Base-by-base conservation (phyloP, 2,329 filamentous ascomycete species). In the Fusarium sp. region DNA sequence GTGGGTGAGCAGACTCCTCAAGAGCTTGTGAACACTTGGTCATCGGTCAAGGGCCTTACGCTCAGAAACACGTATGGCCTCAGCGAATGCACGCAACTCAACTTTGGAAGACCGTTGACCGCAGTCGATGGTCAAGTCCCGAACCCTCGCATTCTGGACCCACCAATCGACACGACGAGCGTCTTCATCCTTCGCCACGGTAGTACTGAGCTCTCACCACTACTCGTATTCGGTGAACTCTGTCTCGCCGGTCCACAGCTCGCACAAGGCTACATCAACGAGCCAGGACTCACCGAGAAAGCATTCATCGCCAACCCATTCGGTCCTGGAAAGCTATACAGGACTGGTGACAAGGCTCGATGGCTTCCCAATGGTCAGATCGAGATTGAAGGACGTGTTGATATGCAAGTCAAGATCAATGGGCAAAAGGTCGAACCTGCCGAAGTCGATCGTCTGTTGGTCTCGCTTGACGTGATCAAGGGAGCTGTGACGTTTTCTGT, bases 361-460 rank as follows among this genome's bases (percentile, higher is more conserved):
- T 60, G 62, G 52, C 63, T 72, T 6, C 55, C 62, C 1, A 61
- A 59, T 36, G 71, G 71, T 0, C 64, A 63, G n/a, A 67, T 78
- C 24, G 73, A 78, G 42, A 71, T 75, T 35, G 61, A 71, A 24
- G 72, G 77, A 11, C 74, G 77, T 28, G 56, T 73, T 6, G 77
- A 79, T 39, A 72, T 72, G 15, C 76, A 79, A 36, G 72, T 75
- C 35, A 79, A 79, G 58, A 78, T 77, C 28, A 66, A 70, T n/a
- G 75, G 75, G 5, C 69, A 75, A 31, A 74, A 69, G 20, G 66
- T 77, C 38, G 69, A 71, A 8, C 69, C 69, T 5, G 69, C 60
- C 2, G 69, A 71, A 31, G 60, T 71, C 4, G 65, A 68, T 17
- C 60, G 35, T 7, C 42, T 71, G 6, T 22, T 71, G 18, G 22